Base-by-base conservation (phyloP, 148 eudicot genomes). In the Cornus kousa region DNA sequence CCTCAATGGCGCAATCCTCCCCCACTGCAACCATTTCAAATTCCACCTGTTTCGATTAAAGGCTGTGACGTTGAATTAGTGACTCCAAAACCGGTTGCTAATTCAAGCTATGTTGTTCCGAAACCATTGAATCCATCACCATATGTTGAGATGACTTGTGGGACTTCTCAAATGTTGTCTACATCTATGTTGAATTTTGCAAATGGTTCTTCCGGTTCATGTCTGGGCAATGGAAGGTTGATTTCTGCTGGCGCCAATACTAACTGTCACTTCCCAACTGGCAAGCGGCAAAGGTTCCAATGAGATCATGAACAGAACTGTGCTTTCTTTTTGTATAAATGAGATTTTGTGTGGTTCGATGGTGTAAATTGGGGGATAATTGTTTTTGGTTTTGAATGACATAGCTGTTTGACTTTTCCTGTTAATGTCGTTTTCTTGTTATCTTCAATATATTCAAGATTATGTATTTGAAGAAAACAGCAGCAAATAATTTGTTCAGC, bases 1-100 rank as follows among this genome's bases (percentile, higher is more conserved):
- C 90, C 93, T 0, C 23, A 80, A 71, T 88, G 93, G 93, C 78
- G 85, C 1, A 80, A 87, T 65, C 91, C 90, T 0, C 90, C 93
- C 0, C 90, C 75, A 12, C 40, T 74, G 43, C 73, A 80, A 33
- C 5, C 82, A 10, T 68, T 76, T 5, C 89, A 80, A 24, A 79
- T 83, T 7, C 87, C 88, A 31, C 77, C 83, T 0, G 82, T 81
- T 50, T 53, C 82, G 11, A 62, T 74, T 9, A 74, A 78, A 28
- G 70, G 78, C 8, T 74, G 40, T 24, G 83, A 75, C 10, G 23
- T 75, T 14, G 74, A 79, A 10, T 13, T 33, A 28, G 53, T 43
- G 13, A 3, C 19, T 62, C 59, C 65, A 64, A 80, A 77, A 46
- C 40, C 67, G 19, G 59, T 5, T 43, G 28, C 68, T 6, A 80